Evolutionary conservation across 305 asterid genomes (phyloP).

Genomic region (Fraxinus floribunda): DNA sequence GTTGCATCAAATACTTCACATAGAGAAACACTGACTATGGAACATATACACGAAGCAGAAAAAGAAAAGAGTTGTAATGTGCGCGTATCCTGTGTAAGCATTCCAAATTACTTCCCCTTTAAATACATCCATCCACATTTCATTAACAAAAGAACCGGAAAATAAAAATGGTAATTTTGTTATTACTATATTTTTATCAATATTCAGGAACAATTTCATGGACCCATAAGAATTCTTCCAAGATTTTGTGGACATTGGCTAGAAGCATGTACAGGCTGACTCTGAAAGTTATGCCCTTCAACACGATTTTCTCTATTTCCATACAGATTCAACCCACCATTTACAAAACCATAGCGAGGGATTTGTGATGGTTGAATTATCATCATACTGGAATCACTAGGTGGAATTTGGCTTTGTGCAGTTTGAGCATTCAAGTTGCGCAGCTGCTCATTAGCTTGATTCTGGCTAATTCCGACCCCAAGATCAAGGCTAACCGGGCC

Average conservation of each 20-base stretch:
- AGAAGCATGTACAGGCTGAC: conserved; percentile 56
- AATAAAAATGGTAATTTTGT: conserved; percentile 21
- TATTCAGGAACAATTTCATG: conserved; percentile 31
- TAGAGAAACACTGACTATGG: not conserved
- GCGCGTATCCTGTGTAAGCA: not conserved
- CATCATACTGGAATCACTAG: conserved; percentile 37
- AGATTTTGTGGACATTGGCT: conserved; percentile 65
- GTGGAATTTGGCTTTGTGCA: conserved; percentile 30
- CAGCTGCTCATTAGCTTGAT: not conserved
- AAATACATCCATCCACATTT: conserved; percentile 14
- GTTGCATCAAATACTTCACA: not conserved
- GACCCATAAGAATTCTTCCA: conserved; percentile 80
- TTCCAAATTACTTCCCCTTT: conserved; percentile 21
- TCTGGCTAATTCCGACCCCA: conserved; percentile 69
- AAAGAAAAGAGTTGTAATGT: not conserved
- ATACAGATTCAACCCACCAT: conserved; percentile 55
- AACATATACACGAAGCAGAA: not conserved
- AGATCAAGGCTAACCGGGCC: conserved; percentile 72
- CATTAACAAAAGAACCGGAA: conserved; percentile 23
- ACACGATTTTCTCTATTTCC: conserved; percentile 51
- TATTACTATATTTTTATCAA: conserved; percentile 26
- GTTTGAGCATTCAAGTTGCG: conserved; percentile 30
- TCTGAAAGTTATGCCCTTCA: conserved; percentile 56
- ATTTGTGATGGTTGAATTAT: conserved; percentile 42
- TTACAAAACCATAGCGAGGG: conserved; percentile 56